Percentiles rank a stretch among this genome's conserved stretches.
phyloP scores from a whole-genome alignment of 331 rosid genomes.

The Malus hybrid region DNA sequence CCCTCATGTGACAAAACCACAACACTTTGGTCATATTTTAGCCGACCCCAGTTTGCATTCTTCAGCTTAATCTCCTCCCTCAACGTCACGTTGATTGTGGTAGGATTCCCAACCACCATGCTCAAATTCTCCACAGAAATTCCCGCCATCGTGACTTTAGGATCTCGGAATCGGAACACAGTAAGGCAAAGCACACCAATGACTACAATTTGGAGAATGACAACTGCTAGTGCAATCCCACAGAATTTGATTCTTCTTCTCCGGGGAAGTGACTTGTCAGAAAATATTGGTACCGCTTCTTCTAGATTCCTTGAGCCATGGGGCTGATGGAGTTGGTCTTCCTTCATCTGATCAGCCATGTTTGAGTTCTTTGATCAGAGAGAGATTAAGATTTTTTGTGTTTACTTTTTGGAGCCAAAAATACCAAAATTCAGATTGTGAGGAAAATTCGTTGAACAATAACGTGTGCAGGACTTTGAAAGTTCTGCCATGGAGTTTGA shows the following conservation, averaged over 20 bases:
- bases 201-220: conserved; percentile 4
- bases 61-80: conserved; percentile 1
- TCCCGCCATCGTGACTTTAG: neutral
- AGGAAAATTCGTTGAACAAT: neutral
- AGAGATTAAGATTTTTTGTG: too few relatives aligned
- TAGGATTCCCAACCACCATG: neutral
- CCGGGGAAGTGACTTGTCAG: neutral
- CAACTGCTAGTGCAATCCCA: neutral
- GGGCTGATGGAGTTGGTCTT: neutral
- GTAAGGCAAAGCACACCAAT: conserved; percentile 11
- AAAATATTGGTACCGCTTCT: neutral
- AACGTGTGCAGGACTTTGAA: neutral
- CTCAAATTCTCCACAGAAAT: neutral
- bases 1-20: neutral
- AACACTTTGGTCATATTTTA: conserved; percentile 2
- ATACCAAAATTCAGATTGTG: neutral
- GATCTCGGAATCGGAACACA: conserved; percentile 2
- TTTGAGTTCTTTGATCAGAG: neutral
- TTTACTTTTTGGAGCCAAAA: neutral
- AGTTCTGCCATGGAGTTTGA: neutral
- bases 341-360: neutral
- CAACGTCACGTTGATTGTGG: conserved; percentile 4
- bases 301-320: neutral
- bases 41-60: conserved; percentile 7
- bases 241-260: conserved; percentile 8